Evolutionary conservation across 2,329 filamentous ascomycete genomes (phyloP).

Genomic region (Zymoseptoria brevis): DNA sequence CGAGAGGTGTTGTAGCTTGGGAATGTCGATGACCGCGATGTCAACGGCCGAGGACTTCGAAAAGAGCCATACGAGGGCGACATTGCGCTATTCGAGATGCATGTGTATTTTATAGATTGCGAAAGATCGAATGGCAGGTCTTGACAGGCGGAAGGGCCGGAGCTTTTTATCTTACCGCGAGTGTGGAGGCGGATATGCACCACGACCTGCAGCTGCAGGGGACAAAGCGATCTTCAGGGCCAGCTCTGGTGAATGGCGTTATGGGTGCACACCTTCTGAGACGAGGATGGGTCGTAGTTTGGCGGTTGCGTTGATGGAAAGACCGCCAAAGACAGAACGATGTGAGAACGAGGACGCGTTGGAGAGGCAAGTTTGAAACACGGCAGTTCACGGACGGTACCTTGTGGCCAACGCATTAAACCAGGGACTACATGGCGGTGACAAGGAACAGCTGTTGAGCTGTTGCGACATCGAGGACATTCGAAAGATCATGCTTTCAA

Average conservation of each 20-base stretch:
- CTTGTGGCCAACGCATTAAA: not conserved
- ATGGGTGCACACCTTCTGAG: not conserved
- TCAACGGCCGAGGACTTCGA: not conserved
- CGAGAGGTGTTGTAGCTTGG: conserved; percentile 39
- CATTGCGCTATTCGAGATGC: not conserved
- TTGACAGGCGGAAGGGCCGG: not conserved
- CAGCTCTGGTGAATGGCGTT: not conserved
- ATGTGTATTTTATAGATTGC: not conserved
- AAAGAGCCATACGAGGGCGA: not conserved
- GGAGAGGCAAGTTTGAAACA: not conserved
- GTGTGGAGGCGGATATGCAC: not conserved
- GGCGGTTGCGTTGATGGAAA: not conserved
- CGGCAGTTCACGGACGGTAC: not conserved
- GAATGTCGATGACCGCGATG: conserved; percentile 29
- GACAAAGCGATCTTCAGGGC: not conserved
- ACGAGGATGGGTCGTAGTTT: not conserved
- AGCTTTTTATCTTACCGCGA: not conserved
- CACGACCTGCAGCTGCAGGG: not conserved
- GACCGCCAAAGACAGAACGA: not conserved
- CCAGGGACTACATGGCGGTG: not conserved
- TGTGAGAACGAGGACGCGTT: not conserved
- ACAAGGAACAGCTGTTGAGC: not conserved
- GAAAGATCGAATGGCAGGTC: not conserved
- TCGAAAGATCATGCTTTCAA: not conserved
- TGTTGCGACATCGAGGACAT: not conserved